A percentile compares a stretch with the other conserved stretches of the same genome.
phyloP scores from a whole-genome alignment of 2,329 filamentous ascomycete genomes.

The Pseudopyricularia cyperi region DNA sequence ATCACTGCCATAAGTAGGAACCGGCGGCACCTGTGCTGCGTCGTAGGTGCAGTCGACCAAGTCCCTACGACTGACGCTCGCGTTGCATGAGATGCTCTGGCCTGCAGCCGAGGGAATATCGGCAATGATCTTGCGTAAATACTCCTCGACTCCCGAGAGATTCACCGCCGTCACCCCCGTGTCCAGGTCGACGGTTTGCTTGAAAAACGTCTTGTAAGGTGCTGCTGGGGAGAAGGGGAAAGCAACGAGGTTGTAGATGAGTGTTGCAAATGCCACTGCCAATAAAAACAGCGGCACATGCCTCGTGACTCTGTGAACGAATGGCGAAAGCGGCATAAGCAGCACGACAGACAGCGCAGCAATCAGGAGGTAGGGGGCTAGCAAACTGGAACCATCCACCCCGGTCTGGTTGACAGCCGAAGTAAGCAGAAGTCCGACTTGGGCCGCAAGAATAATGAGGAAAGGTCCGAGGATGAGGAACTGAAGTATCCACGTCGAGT shows the following conservation, averaged over 20 bases:
- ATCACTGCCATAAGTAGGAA: slow-evolving; percentile 37
- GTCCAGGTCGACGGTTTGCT: slow-evolving; percentile 69
- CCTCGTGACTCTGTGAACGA: slow-evolving; percentile 74
- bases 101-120: slow-evolving; percentile 59
- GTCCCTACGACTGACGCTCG: slow-evolving; percentile 28
- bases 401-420: slow-evolving; percentile 68
- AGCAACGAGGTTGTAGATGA: slow-evolving; percentile 74
- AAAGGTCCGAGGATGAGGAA: slow-evolving; percentile 71
- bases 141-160: slow-evolving; percentile 55
- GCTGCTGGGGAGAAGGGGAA: slow-evolving; percentile 78
- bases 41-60: slow-evolving; percentile 59
- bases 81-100: slow-evolving; percentile 41
- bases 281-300: slow-evolving; percentile 71
- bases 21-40: slow-evolving; percentile 45
- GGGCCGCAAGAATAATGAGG: slow-evolving; percentile 62
- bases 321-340: slow-evolving; percentile 65
- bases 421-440: slow-evolving; percentile 61
- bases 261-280: slow-evolving; percentile 56
- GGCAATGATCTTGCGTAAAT: slow-evolving; percentile 51
- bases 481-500: slow-evolving; percentile 81
- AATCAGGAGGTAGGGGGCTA: slow-evolving; percentile 60
- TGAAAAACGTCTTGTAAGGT: slow-evolving; percentile 77
- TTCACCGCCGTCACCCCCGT: slow-evolving; percentile 56
- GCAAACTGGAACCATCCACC: slow-evolving; percentile 62
- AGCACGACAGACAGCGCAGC: slow-evolving; percentile 57